Evolutionary conservation across 768 basidiomycete genomes (phyloP), one percentile per base, ranked within the genome.

Genomic region (Lactarius evosmus): DNA sequence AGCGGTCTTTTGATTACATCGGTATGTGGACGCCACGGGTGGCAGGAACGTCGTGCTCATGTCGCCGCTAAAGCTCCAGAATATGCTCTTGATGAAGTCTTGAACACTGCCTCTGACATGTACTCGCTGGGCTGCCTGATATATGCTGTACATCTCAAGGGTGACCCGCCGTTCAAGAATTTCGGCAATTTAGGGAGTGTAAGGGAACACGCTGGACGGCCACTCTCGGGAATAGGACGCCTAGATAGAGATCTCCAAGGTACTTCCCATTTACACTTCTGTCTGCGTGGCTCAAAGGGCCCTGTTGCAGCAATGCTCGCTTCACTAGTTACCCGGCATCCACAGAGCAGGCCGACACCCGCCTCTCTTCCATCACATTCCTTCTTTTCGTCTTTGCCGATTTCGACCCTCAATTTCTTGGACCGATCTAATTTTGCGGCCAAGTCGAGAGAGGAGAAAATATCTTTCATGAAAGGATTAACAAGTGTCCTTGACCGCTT

Each of bases 391-490:
- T 96, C 94, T 4, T 79, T 98, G 12, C 93, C 96, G 7, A 95
- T 98, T 27, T 95, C 93, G 2, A 98, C 96, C 0, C 82, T 99
- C 34, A 95, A 94, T 71, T 99, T 98, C 77, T 78, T 99, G 59
- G 96, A 98, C 71, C 87, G 96, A 16, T 92, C 95, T 4, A 96
- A 89, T 62, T 99, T 98, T 73, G 92, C 95, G 0, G 85, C 93
- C 0, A 97, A 98, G 75, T 88, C 94, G 2, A 78, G 89, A 61
- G 96, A 98, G 76, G 97, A 98, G 72, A 98, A 98, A 73, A 88
- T 97, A 30, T 91, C 91, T 0, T 98, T 98, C 74, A 90, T 98
- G 85, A 93, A 93, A 73, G 95, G 96, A 0, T 76, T 98, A 22
- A 81, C 88, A 1, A 72, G 81, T 56, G 95, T 98, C 7, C 75